Percentiles rank a stretch among this genome's conserved stretches.
Conservation (phyloP, 106 monocot species). For the Allium sativum region DNA sequence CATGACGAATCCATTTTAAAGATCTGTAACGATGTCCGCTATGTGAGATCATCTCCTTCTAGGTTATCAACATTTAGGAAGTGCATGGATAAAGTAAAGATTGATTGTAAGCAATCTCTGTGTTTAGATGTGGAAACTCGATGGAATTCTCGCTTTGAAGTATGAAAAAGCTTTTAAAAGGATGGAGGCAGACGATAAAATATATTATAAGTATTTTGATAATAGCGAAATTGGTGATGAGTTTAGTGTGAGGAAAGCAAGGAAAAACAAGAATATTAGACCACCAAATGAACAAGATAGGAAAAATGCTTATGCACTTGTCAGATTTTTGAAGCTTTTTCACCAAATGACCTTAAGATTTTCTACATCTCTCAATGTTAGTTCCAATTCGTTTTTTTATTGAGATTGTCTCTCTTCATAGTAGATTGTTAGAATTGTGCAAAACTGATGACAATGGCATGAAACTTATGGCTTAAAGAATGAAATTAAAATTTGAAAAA, state of each 20-base stretch:
- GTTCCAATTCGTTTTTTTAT: not conserved
- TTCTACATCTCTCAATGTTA: not conserved
- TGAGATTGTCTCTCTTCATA: not conserved
- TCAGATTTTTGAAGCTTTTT: not conserved
- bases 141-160: slow-evolving; percentile 11
- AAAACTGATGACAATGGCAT: not conserved
- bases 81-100: slow-evolving; percentile 12
- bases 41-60: slow-evolving; percentile 10
- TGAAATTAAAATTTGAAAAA: slow-evolving; percentile 13
- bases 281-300: slow-evolving; percentile 1
- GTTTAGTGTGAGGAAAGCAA: not conserved
- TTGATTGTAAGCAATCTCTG: slow-evolving; percentile 2
- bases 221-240: not conserved
- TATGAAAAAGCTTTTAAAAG: slow-evolving; percentile 2
- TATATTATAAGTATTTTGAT: not conserved
- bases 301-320: not conserved
- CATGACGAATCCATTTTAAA: not conserved
- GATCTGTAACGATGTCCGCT: not conserved
- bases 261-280: not conserved
- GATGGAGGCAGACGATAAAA: slow-evolving; percentile 9
- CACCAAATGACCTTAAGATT: not conserved
- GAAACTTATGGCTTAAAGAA: not conserved
- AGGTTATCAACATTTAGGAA: slow-evolving; percentile 2
- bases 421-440: not conserved
- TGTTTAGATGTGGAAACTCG: slow-evolving; percentile 4